Evolutionary conservation across 768 basidiomycete species (phyloP).

Genomic region (Amylocystis lapponica): DNA sequence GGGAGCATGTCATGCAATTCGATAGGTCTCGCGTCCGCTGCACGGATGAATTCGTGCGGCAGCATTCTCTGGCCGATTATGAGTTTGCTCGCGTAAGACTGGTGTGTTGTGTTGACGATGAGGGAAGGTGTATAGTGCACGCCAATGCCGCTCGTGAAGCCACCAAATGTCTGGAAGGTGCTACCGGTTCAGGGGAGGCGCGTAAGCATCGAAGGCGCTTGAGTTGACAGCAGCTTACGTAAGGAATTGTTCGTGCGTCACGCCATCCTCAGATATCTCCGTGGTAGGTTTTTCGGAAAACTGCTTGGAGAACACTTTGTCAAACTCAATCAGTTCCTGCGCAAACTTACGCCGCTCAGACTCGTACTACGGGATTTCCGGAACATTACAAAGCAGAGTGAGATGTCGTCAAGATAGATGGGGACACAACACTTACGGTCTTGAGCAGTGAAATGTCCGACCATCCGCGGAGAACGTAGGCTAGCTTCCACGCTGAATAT

Average conservation of each 20-base stretch:
- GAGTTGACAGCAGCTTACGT: no score
- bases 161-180: slow-evolving; percentile 40
- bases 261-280: slow-evolving; percentile 32
- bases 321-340: slow-evolving; percentile 48
- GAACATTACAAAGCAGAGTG: neutral
- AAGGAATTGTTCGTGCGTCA: slow-evolving; percentile 46
- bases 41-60: slow-evolving; percentile 41
- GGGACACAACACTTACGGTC: slow-evolving; percentile 30
- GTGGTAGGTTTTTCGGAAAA: slow-evolving; percentile 49
- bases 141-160: slow-evolving; percentile 43
- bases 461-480: slow-evolving; percentile 42
- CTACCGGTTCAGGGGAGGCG: no score
- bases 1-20: slow-evolving; percentile 47
- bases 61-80: slow-evolving; percentile 45
- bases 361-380: slow-evolving; percentile 34
- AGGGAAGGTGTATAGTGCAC: slow-evolving; percentile 42
- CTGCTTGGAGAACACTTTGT: slow-evolving; percentile 45
- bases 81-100: slow-evolving; percentile 33
- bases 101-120: slow-evolving; percentile 28
- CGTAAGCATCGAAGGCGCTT: no score
- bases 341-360: slow-evolving; percentile 49
- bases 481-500: slow-evolving; percentile 44
- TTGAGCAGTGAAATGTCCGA: slow-evolving; percentile 39
- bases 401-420: neutral
- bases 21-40: slow-evolving; percentile 41